Conservation (phyloP, 2,329 filamentous ascomycete genomes). For the Nemania diffusa region DNA sequence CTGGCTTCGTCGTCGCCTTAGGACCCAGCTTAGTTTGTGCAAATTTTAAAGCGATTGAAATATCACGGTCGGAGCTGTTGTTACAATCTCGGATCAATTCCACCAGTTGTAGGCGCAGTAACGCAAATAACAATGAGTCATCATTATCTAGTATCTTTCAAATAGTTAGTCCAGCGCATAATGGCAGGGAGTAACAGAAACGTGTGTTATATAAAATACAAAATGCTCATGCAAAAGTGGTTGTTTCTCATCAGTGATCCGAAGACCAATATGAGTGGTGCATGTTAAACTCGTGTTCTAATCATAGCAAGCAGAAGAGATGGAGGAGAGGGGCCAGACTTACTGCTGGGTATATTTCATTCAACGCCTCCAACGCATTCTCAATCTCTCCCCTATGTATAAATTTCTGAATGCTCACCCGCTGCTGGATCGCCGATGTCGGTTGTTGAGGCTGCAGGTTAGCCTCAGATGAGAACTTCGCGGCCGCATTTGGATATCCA, state of each 20-base stretch:
- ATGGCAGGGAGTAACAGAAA: background rate
- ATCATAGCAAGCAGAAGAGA: conserved; percentile 75
- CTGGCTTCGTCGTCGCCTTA: conserved; percentile 80
- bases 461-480: conserved; percentile 93
- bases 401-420: conserved; percentile 83
- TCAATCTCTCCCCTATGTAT: conserved; percentile 90
- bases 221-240: conserved; percentile 76
- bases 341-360: conserved; percentile 92
- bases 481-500: conserved; percentile 91
- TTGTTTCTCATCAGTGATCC: conserved; percentile 91
- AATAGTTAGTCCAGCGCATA: conserved; percentile 36
- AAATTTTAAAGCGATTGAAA: conserved; percentile 83
- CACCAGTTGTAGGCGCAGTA: conserved; percentile 90
- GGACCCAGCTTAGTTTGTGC: conserved; percentile 89
- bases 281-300: conserved; percentile 91
- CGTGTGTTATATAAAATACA: background rate
- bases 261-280: conserved; percentile 97
- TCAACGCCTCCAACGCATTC: conserved; percentile 84
- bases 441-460: conserved; percentile 82
- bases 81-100: conserved; percentile 88
- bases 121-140: conserved; percentile 84
- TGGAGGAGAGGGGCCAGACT: conserved; percentile 50
- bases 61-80: conserved; percentile 73
- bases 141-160: conserved; percentile 85
- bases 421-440: conserved; percentile 75